Conservation (phyloP, 352 stramenopile species). For the Phytophthora pisi region DNA sequence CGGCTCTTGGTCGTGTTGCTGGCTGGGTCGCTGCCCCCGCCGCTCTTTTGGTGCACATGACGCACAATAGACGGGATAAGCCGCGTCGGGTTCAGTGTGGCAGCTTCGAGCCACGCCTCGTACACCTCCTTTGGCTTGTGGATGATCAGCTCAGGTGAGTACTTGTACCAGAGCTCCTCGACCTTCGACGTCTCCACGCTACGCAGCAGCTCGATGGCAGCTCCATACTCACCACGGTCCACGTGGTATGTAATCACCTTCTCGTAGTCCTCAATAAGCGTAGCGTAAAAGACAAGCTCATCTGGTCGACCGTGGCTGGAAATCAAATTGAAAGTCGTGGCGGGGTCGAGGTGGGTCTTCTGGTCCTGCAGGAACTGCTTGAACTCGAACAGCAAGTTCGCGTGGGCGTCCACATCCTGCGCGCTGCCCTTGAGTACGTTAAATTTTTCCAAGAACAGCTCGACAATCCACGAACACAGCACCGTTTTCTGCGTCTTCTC, state of each 20-base stretch:
- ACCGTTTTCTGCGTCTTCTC: conserved; percentile 94
- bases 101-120: conserved; percentile 90
- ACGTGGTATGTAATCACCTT: conserved; percentile 94
- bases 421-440: conserved; percentile 84
- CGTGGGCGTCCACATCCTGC: conserved; percentile 86
- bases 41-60: conserved; percentile 83
- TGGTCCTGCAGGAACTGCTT: conserved; percentile 93
- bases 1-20: conserved; percentile 55
- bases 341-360: conserved; percentile 84
- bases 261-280: conserved; percentile 94
- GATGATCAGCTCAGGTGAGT: conserved; percentile 92
- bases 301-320: conserved; percentile 91
- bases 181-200: conserved; percentile 91
- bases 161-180: conserved; percentile 95
- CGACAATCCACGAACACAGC: conserved; percentile 93
- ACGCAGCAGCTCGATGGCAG: conserved; percentile 88
- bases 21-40: conserved; percentile 13
- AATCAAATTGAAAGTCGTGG: conserved; percentile 93
- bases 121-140: conserved; percentile 92
- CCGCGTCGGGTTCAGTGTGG: conserved; percentile 89
- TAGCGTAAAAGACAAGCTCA: conserved; percentile 93
- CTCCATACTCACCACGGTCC: conserved; percentile 87
- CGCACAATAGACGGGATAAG: conserved; percentile 94
- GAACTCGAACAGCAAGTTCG: conserved; percentile 90
- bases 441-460: conserved; percentile 93